A percentile compares a stretch with the other conserved stretches of the same genome.
Conservation (phyloP, 371 early-diverging fungal genomes). For the Mucor circinelloides region DNA sequence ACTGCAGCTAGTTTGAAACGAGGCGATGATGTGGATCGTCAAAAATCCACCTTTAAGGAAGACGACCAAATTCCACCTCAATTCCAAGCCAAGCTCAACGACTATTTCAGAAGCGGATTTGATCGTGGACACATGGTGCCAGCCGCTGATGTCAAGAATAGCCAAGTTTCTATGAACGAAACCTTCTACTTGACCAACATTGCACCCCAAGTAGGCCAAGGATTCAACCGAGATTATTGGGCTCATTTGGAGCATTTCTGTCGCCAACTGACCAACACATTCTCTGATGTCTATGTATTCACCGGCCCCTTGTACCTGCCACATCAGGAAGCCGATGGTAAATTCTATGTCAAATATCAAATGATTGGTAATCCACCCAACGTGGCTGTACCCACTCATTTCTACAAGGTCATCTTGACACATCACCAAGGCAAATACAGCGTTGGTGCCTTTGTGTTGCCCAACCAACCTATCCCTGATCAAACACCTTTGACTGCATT, state of each 20-base stretch:
- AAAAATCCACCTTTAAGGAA: conserved; percentile 72
- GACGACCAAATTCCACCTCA: conserved; percentile 63
- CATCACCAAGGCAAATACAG: conserved; percentile 54
- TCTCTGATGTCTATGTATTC: conserved; percentile 75
- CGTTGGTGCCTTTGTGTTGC: conserved; percentile 82
- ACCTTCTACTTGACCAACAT: conserved; percentile 82
- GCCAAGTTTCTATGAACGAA: conserved; percentile 74
- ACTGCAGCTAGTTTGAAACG: conserved; percentile 65
- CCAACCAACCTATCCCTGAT: conserved; percentile 78
- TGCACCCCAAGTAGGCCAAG: conserved; percentile 81
- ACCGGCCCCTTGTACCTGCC: conserved; percentile 86
- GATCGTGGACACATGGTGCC: conserved; percentile 88
- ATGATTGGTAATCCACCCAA: conserved; percentile 89
- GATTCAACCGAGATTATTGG: conserved; percentile 88
- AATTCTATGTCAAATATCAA: conserved; percentile 85
- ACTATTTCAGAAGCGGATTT: conserved; percentile 75
- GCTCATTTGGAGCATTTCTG: conserved; percentile 80
- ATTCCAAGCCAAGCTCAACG: conserved; percentile 71
- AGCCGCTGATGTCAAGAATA: conserved; percentile 78
- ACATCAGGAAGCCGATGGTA: conserved; percentile 64
- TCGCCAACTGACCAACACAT: conserved; percentile 63
- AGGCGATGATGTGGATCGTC: conserved; percentile 60
- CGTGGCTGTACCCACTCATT: conserved; percentile 92
- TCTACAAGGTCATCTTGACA: conserved; percentile 84
- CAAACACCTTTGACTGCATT: conserved; percentile 69